These are phyloP conservation scores for Collybiopsis confluens DNA, from an alignment of 768 basidiomycete genomes.

Conservation along the genomic window DNA sequence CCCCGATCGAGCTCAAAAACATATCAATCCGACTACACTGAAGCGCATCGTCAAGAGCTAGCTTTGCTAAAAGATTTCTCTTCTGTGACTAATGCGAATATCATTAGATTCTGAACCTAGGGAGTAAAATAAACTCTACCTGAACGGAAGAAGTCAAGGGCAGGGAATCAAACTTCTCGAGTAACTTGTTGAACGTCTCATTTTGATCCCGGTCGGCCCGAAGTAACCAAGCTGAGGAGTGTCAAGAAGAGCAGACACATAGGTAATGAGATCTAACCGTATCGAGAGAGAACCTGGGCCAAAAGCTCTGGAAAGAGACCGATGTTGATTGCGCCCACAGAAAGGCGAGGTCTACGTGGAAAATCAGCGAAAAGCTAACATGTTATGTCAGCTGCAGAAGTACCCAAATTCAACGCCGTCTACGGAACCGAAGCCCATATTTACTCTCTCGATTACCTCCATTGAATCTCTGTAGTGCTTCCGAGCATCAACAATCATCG, in stretches of 20 bases:
- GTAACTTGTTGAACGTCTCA: slow-evolving; percentile 45
- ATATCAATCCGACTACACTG: slow-evolving; percentile 80
- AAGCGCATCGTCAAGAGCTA: slow-evolving; percentile 77
- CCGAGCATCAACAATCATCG: slow-evolving; percentile 37
- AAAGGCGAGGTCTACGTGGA: slow-evolving; percentile 37
- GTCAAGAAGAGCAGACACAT: background rate
- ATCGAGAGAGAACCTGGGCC: slow-evolving; percentile 59
- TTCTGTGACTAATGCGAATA: slow-evolving; percentile 54
- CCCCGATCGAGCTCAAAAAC: slow-evolving; percentile 84
- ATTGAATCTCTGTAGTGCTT: slow-evolving; percentile 54
- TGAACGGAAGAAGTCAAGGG: slow-evolving; percentile 56
- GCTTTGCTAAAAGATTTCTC: slow-evolving; percentile 65
- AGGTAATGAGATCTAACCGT: slow-evolving; percentile 44
- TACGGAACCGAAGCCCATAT: slow-evolving; percentile 46
- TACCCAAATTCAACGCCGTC: slow-evolving; percentile 46
- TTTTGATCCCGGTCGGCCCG: slow-evolving; percentile 54
- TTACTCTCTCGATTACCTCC: slow-evolving; percentile 58
- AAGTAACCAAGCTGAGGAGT: slow-evolving; percentile 56
- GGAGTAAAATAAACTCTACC: slow-evolving; percentile 28
- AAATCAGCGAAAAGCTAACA: background rate
- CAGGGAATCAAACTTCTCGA: slow-evolving; percentile 54
- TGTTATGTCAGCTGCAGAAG: slow-evolving; percentile 11
- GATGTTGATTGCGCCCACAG: slow-evolving; percentile 28
- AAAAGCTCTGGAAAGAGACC: slow-evolving; percentile 56
- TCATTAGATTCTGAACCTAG: background rate